phyloP scores from a whole-genome alignment of 2,329 filamentous ascomycete species.

The Claviceps humidiphila region DNA sequence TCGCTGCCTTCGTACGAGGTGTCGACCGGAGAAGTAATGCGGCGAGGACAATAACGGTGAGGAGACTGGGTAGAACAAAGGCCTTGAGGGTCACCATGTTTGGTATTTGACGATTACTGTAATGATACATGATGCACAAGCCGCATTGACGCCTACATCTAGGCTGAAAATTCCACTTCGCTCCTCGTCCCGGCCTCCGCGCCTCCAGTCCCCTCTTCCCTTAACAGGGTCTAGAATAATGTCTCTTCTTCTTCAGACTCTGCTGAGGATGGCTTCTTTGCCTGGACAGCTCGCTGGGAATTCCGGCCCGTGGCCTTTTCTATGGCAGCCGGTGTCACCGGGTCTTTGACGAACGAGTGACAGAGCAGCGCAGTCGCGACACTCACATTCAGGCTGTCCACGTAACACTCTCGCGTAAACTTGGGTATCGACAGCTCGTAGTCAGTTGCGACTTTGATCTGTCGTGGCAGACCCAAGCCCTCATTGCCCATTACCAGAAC shows the following conservation, averaged over 20 bases:
- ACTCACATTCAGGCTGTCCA: slow-evolving; percentile 90
- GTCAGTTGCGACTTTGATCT: slow-evolving; percentile 54
- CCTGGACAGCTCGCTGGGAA: neutral
- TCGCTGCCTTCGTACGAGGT: neutral
- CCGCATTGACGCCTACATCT: neutral
- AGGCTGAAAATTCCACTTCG: neutral
- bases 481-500: slow-evolving; percentile 77
- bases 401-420: slow-evolving; percentile 36
- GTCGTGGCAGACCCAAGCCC: slow-evolving; percentile 55
- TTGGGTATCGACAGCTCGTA: slow-evolving; percentile 51
- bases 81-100: neutral
- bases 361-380: slow-evolving; percentile 72
- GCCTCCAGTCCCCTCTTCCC: too few relatives aligned
- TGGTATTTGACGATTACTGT: neutral
- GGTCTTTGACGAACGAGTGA: slow-evolving; percentile 47
- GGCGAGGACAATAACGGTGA: neutral
- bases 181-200: too few relatives aligned
- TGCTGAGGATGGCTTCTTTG: neutral
- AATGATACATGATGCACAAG: neutral
- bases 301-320: neutral
- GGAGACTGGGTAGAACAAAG: neutral
- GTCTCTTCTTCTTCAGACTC: neutral
- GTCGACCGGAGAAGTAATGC: neutral
- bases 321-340: neutral
- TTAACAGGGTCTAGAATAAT: neutral